Conservation (phyloP, 768 basidiomycete species). For the Mycena olivaceomarginata region DNA sequence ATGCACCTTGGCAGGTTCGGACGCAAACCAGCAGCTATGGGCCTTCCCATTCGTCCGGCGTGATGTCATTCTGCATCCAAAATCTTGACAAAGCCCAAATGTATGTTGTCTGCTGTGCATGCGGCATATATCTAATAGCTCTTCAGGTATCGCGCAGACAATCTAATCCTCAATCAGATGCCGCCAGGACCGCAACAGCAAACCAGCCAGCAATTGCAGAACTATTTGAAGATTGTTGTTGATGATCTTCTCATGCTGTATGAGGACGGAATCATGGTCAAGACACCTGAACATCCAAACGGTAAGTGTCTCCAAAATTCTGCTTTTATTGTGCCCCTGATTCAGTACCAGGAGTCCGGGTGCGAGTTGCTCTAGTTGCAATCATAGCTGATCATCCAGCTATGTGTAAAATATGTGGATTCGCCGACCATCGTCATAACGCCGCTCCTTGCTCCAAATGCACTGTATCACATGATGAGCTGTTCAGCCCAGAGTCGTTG, state of each 20-base stretch:
- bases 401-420: slow-evolving; percentile 46
- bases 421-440: not conserved
- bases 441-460: too few species aligned
- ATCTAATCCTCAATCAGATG: slow-evolving; percentile 13
- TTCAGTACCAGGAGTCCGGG: not conserved
- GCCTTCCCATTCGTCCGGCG: not conserved
- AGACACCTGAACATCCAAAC: not conserved
- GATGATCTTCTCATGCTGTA: slow-evolving; percentile 1
- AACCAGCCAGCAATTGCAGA: not conserved
- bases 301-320: not conserved
- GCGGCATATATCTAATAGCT: too few species aligned
- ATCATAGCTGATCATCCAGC: slow-evolving; percentile 47
- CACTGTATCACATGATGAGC: too few species aligned
- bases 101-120: too few species aligned
- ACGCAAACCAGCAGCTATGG: not conserved
- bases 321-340: too few species aligned
- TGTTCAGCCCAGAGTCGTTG: too few species aligned
- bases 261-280: not conserved
- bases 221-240: too few species aligned
- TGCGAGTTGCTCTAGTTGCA: slow-evolving; percentile 33
- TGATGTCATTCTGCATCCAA: not conserved
- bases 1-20: too few species aligned
- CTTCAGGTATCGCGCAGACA: slow-evolving; percentile 18
- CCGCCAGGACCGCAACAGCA: slow-evolving; percentile 1
- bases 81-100: not conserved